phyloP scores from a whole-genome alignment of 2,329 filamentous ascomycete species.

The Orbilia javanica region DNA sequence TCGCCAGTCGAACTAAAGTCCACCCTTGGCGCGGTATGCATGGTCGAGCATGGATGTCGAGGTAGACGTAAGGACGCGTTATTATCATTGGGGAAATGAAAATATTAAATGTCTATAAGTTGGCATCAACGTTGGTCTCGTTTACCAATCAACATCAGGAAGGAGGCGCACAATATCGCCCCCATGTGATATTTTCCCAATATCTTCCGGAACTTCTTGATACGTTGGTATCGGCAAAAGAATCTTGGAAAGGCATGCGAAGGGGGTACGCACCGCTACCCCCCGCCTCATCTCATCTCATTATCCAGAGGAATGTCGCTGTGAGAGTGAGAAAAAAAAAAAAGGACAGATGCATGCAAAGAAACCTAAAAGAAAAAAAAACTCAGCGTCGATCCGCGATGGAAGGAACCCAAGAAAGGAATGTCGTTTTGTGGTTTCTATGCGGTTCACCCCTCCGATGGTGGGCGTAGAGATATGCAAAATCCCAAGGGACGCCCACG shows the following conservation, averaged over 20 bases:
- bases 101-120: background rate
- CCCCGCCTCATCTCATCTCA: constrained; percentile 55
- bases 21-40: constrained; percentile 35
- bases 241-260: constrained; percentile 47
- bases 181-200: constrained; percentile 33
- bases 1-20: constrained; percentile 31
- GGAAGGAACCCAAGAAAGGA: constrained; percentile 55
- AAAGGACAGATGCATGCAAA: constrained; percentile 26
- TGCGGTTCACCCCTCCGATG: constrained; percentile 47
- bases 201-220: constrained; percentile 11
- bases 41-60: background rate
- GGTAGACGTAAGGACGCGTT: background rate
- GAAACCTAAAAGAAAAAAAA: constrained; percentile 25
- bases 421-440: constrained; percentile 43
- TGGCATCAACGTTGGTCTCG: constrained; percentile 13
- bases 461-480: constrained; percentile 48
- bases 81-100: background rate
- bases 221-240: constrained; percentile 33
- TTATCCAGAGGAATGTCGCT: constrained; percentile 26
- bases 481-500: constrained; percentile 55
- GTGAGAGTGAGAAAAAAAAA: constrained; percentile 11
- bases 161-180: constrained; percentile 17
- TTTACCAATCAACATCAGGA: too few species aligned
- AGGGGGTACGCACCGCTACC: constrained; percentile 20
- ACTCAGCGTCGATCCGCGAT: constrained; percentile 54